Conservation (phyloP, 345 rosid species). For the Boechera stricta region DNA sequence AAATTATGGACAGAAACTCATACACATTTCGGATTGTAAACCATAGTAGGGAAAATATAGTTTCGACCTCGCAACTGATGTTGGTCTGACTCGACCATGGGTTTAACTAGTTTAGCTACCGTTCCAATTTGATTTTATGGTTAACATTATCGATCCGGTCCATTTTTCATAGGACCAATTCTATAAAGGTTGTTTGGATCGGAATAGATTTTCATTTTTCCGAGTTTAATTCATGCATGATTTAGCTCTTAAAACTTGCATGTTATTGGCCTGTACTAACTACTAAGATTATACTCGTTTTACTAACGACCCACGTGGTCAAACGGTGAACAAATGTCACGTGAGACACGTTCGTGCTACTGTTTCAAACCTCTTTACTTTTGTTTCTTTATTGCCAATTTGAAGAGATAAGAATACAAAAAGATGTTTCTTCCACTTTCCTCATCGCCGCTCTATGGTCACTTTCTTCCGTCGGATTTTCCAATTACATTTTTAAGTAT, state of each 20-base stretch:
- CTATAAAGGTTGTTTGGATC: not conserved
- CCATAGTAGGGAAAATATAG: not conserved
- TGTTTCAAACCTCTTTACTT: conserved; percentile 16
- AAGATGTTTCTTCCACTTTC: conserved; percentile 34
- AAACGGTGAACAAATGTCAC: conserved; percentile 34
- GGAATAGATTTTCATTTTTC: not conserved
- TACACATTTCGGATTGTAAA: too few species aligned
- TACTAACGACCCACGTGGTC: conserved; percentile 30
- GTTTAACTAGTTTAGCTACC: not conserved
- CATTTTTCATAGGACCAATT: not conserved
- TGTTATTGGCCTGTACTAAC: not conserved
- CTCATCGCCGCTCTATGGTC: conserved; percentile 23
- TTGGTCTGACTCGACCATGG: not conserved
- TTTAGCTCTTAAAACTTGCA: not conserved
- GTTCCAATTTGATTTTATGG: not conserved
- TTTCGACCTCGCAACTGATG: not conserved
- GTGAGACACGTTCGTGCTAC: conserved; percentile 33
- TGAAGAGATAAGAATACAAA: conserved; percentile 38
- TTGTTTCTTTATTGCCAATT: conserved; percentile 1
- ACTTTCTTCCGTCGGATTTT: conserved; percentile 38
- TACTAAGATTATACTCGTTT: conserved; percentile 1
- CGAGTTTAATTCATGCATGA: not conserved
- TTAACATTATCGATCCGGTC: not conserved
- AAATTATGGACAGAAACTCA: too few species aligned
- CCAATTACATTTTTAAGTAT: conserved; percentile 35